Base-by-base conservation (phyloP, 257 asterid genomes). In the Scutellaria minor region DNA sequence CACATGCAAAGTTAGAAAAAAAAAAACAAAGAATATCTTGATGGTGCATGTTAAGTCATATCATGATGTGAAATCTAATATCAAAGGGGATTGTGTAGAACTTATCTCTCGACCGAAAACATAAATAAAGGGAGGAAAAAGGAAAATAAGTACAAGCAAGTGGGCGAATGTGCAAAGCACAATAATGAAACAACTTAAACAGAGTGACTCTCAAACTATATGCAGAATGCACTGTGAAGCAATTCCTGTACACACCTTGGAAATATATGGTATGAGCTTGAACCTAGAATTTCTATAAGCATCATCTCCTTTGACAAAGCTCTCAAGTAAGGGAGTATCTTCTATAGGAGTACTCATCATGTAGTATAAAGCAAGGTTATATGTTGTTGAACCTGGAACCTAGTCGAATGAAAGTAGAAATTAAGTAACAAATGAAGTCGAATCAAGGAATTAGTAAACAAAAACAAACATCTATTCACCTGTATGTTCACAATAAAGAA, bases 211-310 rank as follows among this genome's bases (percentile, higher is more conserved):
- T 77, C 35, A 48, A 15, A 57, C 42, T 53, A 37, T 42, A 61
- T 58, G 55, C 40, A 74, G 20, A 62, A 13, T 42, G 58, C 14
- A 62, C 66, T 31, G 72, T 58, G 67, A 58, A 70, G 60, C 24
- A 67, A 39, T 56, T 57, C 68, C 18, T 67, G 20, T 70, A 61
- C 84, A 65, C 71, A 94, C 99, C 97, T 86, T 85, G 5, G 99
- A 95, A 78, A 95, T 92, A 75, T 90, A 95, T 46, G 99, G 99
- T 78, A 95, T 95, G 84, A 95, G 99, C 85, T 95, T 95, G 91
- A 95, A 95, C 92, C 97, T 90, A 5, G 99, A 89, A 84, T 95
- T 92, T 83, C 99, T 82, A 68, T 79, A 92, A 64, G 96, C 90
- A 86, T 95, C 96, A 64, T 95, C 99, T 47, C 98, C 99, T 53